phyloP scores from a whole-genome alignment of 176 grass and related monocot species.

The Microstegium vimineum region DNA sequence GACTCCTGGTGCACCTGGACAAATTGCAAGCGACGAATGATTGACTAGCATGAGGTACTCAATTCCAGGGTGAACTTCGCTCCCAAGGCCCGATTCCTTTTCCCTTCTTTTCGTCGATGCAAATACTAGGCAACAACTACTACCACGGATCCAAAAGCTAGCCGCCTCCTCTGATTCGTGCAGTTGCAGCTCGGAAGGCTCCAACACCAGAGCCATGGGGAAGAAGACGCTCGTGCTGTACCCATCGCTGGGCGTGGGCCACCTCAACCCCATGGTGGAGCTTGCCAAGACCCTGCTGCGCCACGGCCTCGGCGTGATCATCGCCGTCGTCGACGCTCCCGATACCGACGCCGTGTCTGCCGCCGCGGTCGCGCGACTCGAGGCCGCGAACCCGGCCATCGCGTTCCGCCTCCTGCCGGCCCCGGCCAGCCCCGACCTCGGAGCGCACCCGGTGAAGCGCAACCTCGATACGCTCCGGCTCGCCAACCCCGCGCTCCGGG shows the following conservation, averaged over 20 bases:
- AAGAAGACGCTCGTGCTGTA: background rate
- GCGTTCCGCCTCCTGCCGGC: constrained; percentile 17
- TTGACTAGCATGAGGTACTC: too few species aligned
- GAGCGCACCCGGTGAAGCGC: background rate
- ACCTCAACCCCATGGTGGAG: background rate
- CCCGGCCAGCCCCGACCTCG: background rate
- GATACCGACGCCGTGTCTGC: background rate
- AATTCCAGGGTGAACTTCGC: too few species aligned
- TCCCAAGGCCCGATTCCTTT: background rate
- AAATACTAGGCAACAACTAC: background rate
- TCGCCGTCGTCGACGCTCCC: background rate
- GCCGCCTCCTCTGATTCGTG: background rate
- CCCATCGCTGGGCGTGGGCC: background rate
- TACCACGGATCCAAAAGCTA: background rate
- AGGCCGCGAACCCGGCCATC: constrained; percentile 19
- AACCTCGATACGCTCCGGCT: background rate
- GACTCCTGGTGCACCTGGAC: too few species aligned
- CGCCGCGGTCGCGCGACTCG: background rate
- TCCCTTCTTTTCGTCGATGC: background rate
- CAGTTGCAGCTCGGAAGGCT: background rate
- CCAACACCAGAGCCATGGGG: background rate
- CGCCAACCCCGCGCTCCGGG: background rate
- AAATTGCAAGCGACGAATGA: too few species aligned
- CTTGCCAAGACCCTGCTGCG: background rate
- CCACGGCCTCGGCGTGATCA: background rate